These are phyloP conservation scores for Oryza brachyantha DNA, from an alignment of 176 grass and related monocot genomes.

Conservation along the genomic window DNA sequence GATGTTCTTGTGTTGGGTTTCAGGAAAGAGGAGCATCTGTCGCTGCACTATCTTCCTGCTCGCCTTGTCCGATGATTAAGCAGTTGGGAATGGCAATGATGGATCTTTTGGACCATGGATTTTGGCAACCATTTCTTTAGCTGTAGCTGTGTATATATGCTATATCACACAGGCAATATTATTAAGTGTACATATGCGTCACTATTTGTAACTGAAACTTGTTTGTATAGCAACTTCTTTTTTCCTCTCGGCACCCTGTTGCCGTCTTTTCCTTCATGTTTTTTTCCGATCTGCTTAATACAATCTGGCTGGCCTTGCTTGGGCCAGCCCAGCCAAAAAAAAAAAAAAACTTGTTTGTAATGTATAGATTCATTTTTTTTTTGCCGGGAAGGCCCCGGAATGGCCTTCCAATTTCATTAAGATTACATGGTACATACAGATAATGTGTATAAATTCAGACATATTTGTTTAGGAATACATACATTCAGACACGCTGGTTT, in stretches of 20 bases:
- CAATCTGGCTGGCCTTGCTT: no score
- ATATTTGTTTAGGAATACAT: not conserved
- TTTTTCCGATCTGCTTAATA: no score
- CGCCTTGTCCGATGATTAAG: not conserved
- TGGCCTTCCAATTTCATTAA: no score
- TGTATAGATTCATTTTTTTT: no score
- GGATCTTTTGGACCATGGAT: not conserved
- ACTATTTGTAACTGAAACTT: not conserved
- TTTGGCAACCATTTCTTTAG: not conserved
- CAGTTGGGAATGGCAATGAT: not conserved
- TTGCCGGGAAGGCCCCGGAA: no score
- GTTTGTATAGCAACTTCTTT: no score
- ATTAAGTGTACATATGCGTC: not conserved
- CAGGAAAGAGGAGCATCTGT: conserved; percentile 41
- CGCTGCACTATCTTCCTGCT: not conserved
- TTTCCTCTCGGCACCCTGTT: no score
- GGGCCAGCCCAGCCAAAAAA: no score
- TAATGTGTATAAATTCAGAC: no score
- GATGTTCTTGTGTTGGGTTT: not conserved
- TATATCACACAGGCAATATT: not conserved
- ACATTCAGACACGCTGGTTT: not conserved
- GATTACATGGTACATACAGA: no score
- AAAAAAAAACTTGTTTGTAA: no score
- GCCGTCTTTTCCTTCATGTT: no score
- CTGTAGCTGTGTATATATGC: not conserved